A percentile compares a stretch with the other conserved stretches of the same genome.
These are phyloP conservation scores for Rhizopus sp. DNA, from an alignment of 371 early-diverging fungal genomes.

Conservation along the genomic window DNA sequence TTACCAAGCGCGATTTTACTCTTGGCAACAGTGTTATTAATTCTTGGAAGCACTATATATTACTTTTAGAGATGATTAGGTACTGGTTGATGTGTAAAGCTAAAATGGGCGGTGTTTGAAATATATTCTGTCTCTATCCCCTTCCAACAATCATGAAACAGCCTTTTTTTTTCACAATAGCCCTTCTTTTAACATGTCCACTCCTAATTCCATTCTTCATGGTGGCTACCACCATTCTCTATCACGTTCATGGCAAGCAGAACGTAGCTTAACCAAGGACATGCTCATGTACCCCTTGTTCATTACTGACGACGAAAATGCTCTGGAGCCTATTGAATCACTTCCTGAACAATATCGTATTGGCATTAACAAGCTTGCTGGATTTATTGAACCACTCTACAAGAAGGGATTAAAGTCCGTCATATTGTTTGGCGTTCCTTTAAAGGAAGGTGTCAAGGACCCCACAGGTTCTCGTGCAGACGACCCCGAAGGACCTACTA, in stretches of 20 bases:
- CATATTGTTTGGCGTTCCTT: constrained; percentile 94
- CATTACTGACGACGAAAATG: constrained; percentile 80
- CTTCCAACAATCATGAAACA: background rate
- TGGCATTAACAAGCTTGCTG: constrained; percentile 80
- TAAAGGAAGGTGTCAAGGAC: constrained; percentile 75
- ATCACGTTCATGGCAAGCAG: constrained; percentile 83
- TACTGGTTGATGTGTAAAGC: too few species aligned
- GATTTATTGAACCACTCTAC: constrained; percentile 79
- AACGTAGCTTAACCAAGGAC: constrained; percentile 64
- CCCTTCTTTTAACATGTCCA: constrained; percentile 19
- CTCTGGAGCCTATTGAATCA: constrained; percentile 74
- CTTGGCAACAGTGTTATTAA: too few species aligned
- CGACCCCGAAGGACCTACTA: constrained; percentile 85
- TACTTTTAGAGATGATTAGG: too few species aligned
- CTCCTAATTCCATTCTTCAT: constrained; percentile 72
- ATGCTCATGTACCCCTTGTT: constrained; percentile 94
- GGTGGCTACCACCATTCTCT: constrained; percentile 85
- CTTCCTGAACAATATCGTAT: constrained; percentile 89
- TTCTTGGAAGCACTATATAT: too few species aligned
- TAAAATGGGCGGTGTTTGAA: too few species aligned
- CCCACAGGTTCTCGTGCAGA: constrained; percentile 80
- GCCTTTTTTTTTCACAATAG: background rate
- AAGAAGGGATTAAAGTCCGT: constrained; percentile 85
- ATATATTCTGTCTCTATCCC: too few species aligned
- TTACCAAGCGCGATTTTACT: too few species aligned